Evolutionary conservation across 306 rosid genomes (phyloP).

Genomic region (Abrus precatorius): DNA sequence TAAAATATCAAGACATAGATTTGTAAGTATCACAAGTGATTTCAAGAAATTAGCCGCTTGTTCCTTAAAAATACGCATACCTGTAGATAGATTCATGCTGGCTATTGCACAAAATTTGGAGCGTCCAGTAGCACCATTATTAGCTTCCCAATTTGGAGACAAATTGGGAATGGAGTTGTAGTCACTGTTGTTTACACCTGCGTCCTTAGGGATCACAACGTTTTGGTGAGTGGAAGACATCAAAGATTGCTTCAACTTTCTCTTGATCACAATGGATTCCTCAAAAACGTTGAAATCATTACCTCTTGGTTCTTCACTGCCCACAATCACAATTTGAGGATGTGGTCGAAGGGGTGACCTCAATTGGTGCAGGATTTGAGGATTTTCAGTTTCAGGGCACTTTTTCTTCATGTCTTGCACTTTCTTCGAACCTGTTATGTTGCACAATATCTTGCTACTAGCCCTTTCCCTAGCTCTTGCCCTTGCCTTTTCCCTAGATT

Average conservation of each 20-base stretch:
- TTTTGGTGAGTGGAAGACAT: conserved; percentile 49
- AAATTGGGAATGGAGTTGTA: conserved; percentile 56
- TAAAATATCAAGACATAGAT: conserved; percentile 33
- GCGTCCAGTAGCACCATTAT: conserved; percentile 44
- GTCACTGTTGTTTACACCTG: conserved; percentile 44
- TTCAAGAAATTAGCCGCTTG: neutral
- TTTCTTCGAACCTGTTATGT: neutral
- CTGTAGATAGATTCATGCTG: conserved; percentile 58
- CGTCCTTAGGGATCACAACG: conserved; percentile 56
- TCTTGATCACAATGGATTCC: conserved; percentile 57
- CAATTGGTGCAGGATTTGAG: conserved; percentile 56
- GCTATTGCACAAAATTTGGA: conserved; percentile 51
- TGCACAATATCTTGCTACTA: conserved; percentile 53
- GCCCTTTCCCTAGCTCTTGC: conserved; percentile 83
- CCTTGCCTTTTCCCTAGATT: conserved; percentile 72
- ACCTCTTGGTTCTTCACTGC: conserved; percentile 39
- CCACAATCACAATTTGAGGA: neutral
- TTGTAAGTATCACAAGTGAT: neutral
- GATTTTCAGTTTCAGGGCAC: conserved; percentile 38
- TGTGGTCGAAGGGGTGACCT: conserved; percentile 41
- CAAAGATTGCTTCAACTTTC: conserved; percentile 58
- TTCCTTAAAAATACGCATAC: conserved; percentile 30
- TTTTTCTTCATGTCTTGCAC: conserved; percentile 42
- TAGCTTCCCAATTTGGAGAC: conserved; percentile 72
- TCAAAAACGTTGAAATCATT: conserved; percentile 46